phyloP scores from a whole-genome alignment of 352 stramenopile species.

The Globisporangium megalacanthum region DNA sequence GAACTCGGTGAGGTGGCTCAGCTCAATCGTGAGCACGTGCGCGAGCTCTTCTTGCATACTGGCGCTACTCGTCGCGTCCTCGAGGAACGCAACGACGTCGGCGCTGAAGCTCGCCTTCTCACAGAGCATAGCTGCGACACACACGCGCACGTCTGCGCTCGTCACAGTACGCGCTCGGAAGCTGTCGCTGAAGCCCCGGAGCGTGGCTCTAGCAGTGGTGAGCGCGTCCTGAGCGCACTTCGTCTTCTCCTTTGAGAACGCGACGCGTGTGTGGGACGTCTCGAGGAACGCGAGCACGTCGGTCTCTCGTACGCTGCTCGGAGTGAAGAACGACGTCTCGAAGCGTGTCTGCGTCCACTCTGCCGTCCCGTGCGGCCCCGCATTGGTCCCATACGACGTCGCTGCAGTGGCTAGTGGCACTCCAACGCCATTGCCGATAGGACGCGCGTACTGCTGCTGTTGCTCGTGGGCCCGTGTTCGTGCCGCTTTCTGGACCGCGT shows the following conservation, averaged over 20 bases:
- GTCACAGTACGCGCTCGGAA: conserved; percentile 21
- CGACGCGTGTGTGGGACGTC: conserved; percentile 22
- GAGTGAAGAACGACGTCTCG: conserved; percentile 36
- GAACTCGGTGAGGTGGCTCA: conserved; percentile 39
- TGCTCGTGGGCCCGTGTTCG: conserved; percentile 8
- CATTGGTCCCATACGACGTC: conserved; percentile 8
- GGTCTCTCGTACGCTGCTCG: conserved; percentile 22
- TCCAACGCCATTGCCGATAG: too few relatives aligned
- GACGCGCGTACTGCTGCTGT: not conserved
- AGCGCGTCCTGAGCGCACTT: conserved; percentile 21
- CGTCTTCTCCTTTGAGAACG: conserved; percentile 19
- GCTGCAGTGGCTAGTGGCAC: not conserved
- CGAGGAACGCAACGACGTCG: conserved; percentile 30
- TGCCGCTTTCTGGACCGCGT: conserved; percentile 12
- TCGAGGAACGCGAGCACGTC: conserved; percentile 30
- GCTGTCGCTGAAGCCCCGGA: conserved; percentile 20
- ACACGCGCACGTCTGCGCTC: conserved; percentile 19
- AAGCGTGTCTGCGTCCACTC: conserved; percentile 34
- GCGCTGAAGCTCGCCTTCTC: conserved; percentile 25
- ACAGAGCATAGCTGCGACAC: conserved; percentile 23
- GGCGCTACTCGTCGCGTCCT: conserved; percentile 24
- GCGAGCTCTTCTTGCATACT: conserved; percentile 33
- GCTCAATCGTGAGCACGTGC: conserved; percentile 41
- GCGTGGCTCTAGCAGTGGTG: conserved; percentile 5
- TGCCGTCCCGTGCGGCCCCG: conserved; percentile 18